Conservation (phyloP, 331 rosid species). For the Cydonia oblonga region DNA sequence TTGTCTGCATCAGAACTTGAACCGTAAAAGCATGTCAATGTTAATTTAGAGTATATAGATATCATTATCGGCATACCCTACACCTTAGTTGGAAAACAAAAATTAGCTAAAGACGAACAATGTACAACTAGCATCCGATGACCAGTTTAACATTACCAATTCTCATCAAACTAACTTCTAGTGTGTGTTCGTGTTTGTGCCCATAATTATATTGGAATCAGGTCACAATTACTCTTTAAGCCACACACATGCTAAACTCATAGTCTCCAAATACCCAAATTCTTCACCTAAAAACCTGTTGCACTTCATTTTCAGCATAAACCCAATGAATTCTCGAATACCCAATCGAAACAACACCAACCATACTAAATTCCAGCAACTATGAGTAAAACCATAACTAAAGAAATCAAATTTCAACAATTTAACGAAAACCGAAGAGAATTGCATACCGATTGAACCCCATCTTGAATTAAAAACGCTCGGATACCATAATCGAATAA, state of each 20-base stretch:
- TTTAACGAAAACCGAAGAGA: neutral
- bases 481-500: neutral
- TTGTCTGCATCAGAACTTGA: too few species aligned
- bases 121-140: too few species aligned
- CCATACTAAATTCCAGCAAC: neutral
- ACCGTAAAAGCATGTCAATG: too few species aligned
- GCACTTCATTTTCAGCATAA: neutral
- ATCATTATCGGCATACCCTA: too few species aligned
- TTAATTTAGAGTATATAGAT: too few species aligned
- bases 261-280: neutral
- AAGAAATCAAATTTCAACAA: neutral
- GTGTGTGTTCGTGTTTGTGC: neutral
- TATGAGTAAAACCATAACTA: too few species aligned
- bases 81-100: too few species aligned
- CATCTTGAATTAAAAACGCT: neutral
- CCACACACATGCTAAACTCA: neutral
- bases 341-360: neutral
- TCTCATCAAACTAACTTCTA: too few species aligned
- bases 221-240: neutral
- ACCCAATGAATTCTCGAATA: neutral
- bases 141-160: too few species aligned
- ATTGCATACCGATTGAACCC: constrained; percentile 5
- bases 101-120: too few species aligned
- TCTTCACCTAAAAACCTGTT: neutral
- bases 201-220: neutral